Evolutionary conservation across 345 rosid genomes (phyloP).

Genomic region (Dipteronia sinensis): DNA sequence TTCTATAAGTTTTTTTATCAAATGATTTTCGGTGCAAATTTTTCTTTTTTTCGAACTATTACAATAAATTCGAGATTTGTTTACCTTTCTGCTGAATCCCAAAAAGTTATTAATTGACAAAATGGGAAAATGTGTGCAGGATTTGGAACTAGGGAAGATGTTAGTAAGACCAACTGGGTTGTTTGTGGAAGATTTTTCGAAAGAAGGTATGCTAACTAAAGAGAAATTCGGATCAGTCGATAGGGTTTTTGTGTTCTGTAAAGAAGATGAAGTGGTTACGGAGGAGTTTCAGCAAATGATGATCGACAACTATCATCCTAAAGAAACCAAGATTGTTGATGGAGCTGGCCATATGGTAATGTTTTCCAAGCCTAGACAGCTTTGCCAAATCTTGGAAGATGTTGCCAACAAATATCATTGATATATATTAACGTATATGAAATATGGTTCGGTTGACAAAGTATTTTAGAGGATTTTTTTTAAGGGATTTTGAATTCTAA

Average conservation of each 20-base stretch:
- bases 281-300: constrained; percentile 34
- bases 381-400: constrained; percentile 18
- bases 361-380: constrained; percentile 33
- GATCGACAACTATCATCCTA: constrained; percentile 22
- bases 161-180: constrained; percentile 34
- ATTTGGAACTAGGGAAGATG: constrained; percentile 35
- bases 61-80: no score
- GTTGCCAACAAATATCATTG: constrained; percentile 14
- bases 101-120: no score
- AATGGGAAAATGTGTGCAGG: neutral
- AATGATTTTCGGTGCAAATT: no score
- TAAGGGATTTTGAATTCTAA: no score
- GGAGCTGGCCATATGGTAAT: constrained; percentile 38
- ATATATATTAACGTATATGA: no score
- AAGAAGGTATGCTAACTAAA: constrained; percentile 27
- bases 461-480: no score
- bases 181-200: constrained; percentile 28
- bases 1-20: no score
- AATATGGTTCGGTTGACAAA: no score
- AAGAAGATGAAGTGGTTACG: constrained; percentile 32
- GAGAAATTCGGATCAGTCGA: constrained; percentile 30
- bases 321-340: constrained; percentile 20
- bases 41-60: no score
- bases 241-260: constrained; percentile 32
- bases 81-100: no score